Evolutionary conservation across 2,329 filamentous ascomycete genomes (phyloP), one percentile per base, ranked within the genome.

Genomic region (Catunica adiposa): DNA sequence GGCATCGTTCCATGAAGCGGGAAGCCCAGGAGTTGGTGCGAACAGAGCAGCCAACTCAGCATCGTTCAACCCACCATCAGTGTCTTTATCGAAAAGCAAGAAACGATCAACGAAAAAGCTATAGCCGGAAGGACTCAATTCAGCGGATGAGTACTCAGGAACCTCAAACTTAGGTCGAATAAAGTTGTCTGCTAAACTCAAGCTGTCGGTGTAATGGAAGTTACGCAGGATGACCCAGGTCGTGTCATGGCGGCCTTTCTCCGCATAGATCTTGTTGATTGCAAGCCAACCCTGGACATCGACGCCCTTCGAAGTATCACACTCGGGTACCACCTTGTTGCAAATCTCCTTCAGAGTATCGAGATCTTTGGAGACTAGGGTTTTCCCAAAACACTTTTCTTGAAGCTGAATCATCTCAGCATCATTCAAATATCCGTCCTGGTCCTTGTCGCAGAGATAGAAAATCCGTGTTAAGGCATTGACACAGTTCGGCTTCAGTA

Each of bases 71-170:
- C 90, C 92, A 2, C 92, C 92, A 64, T 98, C 92, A 61, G 96
- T 98, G 66, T 98, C 92, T 69, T 94, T 92, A 68, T 98, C 92
- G 58, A 94, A 95, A 0, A 95, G 77, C 37, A 98, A 71, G 66
- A 98, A 98, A 0, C 97, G 74, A 64, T 98, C 92, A 61, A 97
- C 90, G 63, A 98, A 96, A 72, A 98, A 98, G 20, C 90, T 83
- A 68, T 98, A 98, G 1, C 92, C 92, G 14, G 86, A 82, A 0
- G 92, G 92, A 61, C 89, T 95, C 17, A 98, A 76, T 70, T 98
- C 92, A 3, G 90, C 89, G 3, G 90, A 97, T 0, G 89, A 84
- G 64, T 85, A 90, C 57, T 90, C 85, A 0, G 92, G 88, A 0
- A 98, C 89, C 6, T 98, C 92, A 60, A 97, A 90, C 62, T 88